Evolutionary conservation across 257 asterid species (phyloP).

Genomic region (Gentiana straminea): DNA sequence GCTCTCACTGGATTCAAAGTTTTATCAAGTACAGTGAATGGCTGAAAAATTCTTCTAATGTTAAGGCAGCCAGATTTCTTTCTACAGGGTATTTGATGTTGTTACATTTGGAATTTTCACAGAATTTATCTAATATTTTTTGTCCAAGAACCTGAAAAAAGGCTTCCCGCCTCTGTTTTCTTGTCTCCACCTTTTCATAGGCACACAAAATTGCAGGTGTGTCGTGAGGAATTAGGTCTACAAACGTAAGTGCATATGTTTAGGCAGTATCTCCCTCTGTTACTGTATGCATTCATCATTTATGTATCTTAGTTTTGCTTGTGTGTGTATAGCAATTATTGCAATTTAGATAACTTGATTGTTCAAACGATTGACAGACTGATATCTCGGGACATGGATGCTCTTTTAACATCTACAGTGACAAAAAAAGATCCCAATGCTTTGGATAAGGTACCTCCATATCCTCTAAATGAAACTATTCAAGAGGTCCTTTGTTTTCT

Average conservation of each 20-base stretch:
- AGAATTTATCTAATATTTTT: constrained; percentile 3
- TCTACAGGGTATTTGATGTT: constrained; percentile 61
- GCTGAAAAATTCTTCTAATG: constrained; percentile 73
- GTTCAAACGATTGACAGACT: constrained; percentile 3
- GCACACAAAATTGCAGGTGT: constrained; percentile 61
- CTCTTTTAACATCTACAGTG: constrained; percentile 21
- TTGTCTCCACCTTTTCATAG: constrained; percentile 29
- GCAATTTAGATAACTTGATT: not conserved
- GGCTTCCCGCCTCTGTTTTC: constrained; percentile 5
- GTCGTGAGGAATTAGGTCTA: constrained; percentile 64
- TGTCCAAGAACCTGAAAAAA: constrained; percentile 4
- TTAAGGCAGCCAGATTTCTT: constrained; percentile 86
- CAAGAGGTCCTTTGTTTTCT: too few species aligned
- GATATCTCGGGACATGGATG: constrained; percentile 38
- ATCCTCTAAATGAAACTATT: constrained; percentile 6
- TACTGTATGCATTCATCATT: not conserved
- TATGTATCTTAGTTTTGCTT: not conserved
- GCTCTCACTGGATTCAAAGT: constrained; percentile 91
- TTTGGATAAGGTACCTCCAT: constrained; percentile 69
- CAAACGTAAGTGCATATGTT: constrained; percentile 47
- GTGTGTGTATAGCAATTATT: too few species aligned
- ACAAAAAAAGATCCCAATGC: constrained; percentile 54
- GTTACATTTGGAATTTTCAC: constrained; percentile 10
- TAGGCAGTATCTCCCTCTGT: constrained; percentile 6
- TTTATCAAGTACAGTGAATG: constrained; percentile 89